Conservation (phyloP, 2,329 filamentous ascomycete genomes). For the Zarea fungicola region DNA sequence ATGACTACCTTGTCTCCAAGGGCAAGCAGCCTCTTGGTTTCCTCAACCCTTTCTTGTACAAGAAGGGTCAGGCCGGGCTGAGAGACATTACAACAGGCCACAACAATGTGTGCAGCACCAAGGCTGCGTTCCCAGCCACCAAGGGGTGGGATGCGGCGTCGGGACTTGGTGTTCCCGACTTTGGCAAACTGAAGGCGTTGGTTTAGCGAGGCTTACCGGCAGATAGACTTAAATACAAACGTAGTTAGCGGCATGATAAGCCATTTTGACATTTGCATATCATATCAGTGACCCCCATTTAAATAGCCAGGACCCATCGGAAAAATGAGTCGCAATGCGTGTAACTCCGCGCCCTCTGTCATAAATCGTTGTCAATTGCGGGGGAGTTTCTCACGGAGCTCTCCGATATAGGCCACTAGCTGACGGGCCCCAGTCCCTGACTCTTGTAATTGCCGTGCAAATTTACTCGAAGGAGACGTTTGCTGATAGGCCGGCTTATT, state of each 20-base stretch:
- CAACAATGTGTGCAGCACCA: constrained; percentile 15
- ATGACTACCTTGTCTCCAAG: constrained; percentile 34
- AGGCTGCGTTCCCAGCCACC: constrained; percentile 11
- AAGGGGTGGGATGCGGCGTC: constrained; percentile 23
- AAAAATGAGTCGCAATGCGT: no score
- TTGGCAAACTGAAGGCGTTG: constrained; percentile 7
- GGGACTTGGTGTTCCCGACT: constrained; percentile 11
- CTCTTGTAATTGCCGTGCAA: no score
- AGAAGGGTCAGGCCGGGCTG: constrained; percentile 16
- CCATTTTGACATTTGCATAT: no score
- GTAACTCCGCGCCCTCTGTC: no score
- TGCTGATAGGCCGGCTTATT: no score
- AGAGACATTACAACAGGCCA: constrained; percentile 18
- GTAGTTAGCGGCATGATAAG: no score
- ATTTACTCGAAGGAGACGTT: no score
- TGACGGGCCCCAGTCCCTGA: no score
- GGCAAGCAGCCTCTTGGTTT: constrained; percentile 36
- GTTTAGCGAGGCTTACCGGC: not conserved
- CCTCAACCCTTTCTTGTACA: constrained; percentile 38
- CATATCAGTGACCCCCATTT: no score
- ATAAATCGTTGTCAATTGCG: no score
- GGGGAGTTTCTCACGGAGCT: no score
- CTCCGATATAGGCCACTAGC: constrained; percentile 3
- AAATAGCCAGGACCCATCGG: no score
- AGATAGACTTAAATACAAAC: not conserved